Base-by-base conservation (phyloP, 2,329 filamentous ascomycete genomes). In the Leptographium galeiforme region DNA sequence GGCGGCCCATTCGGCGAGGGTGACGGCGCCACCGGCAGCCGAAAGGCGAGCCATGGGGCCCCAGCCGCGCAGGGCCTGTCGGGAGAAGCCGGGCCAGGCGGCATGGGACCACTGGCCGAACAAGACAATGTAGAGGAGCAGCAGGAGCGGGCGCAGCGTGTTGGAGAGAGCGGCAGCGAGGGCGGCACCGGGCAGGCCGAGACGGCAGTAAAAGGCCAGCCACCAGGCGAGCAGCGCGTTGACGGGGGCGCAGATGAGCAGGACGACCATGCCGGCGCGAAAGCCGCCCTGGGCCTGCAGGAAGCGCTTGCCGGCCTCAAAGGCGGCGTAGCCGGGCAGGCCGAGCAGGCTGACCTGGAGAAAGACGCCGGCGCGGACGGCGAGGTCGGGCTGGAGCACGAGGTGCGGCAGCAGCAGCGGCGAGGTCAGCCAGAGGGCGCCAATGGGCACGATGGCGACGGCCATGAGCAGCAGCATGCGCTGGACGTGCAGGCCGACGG, bases 11-110 rank as follows among this genome's bases (percentile, higher is more conserved):
- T 64, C 84, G 1, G 84, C 83, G 60, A 86, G 76, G 2, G 88
- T 79, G 83, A 88, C 88, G 49, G 87, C 66, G 39, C 88, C 71
- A 1, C 85, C 85, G 0, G 85, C 84, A 1, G 87, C 67, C 0
- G 84, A 83, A 30, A 89, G 78, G 38, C 77, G 79, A 61, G 88
- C 75, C 84, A 89, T 89, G 0, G 84, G 84, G 8, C 60, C 61
- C 63, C 63, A 64, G 54, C 62, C 61, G 16, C 50, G 57, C n/a
- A 63, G 59, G 2, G 61, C 63, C 30, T 56, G 53, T 57, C 70
- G 74, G 48, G 81, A 85, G 65, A 94, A 85, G 13, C 89, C 89
- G 55, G 84, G 84, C 89, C 89, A 95, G 71, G 89, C 94, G 62
- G 89, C 79, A 51, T 74, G 75, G 8, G 89, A 88, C 44, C 51